A percentile compares a stretch with the other conserved stretches of the same genome.
These are phyloP conservation scores for Vitis labrusca DNA, from an alignment of 164 flowering plant species.

Conservation along the genomic window DNA sequence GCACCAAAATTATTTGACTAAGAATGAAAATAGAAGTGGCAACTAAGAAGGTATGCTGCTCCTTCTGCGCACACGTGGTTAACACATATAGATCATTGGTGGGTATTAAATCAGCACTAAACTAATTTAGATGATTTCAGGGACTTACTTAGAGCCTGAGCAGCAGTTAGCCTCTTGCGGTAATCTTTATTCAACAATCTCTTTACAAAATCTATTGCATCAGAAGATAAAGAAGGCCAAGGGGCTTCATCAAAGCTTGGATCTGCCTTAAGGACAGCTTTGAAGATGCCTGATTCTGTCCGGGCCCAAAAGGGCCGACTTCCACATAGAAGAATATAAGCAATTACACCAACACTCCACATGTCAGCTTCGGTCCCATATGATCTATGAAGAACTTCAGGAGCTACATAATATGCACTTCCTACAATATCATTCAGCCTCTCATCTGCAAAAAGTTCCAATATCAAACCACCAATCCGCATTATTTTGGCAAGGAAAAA, in stretches of 20 bases:
- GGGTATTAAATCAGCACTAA: not conserved
- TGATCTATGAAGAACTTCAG: constrained; percentile 95
- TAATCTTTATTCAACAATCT: constrained; percentile 84
- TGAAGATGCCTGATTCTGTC: constrained; percentile 92
- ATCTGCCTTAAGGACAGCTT: constrained; percentile 86
- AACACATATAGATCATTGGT: not conserved
- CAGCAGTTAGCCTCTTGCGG: constrained; percentile 90
- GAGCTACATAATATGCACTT: constrained; percentile 98
- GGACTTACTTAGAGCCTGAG: constrained; percentile 90
- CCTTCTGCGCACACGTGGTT: not conserved
- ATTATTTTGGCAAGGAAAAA: not conserved
- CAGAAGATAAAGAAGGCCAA: constrained; percentile 89
- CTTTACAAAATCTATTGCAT: constrained; percentile 88
- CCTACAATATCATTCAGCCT: constrained; percentile 96
- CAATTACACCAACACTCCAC: constrained; percentile 99
- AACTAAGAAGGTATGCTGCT: not conserved
- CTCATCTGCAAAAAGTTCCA: constrained; percentile 64
- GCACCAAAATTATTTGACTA: not conserved
- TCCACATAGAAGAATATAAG: constrained; percentile 95
- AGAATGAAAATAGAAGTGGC: not conserved
- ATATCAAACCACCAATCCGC: constrained; percentile 10
- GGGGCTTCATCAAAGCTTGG: constrained; percentile 93
- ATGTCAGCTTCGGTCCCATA: constrained; percentile 97
- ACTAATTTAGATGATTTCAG: not conserved
- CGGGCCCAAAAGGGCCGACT: constrained; percentile 99